These are phyloP conservation scores for Penicillium cataractarum DNA, from an alignment of 495 filamentous ascomycete genomes.

Conservation along the genomic window DNA sequence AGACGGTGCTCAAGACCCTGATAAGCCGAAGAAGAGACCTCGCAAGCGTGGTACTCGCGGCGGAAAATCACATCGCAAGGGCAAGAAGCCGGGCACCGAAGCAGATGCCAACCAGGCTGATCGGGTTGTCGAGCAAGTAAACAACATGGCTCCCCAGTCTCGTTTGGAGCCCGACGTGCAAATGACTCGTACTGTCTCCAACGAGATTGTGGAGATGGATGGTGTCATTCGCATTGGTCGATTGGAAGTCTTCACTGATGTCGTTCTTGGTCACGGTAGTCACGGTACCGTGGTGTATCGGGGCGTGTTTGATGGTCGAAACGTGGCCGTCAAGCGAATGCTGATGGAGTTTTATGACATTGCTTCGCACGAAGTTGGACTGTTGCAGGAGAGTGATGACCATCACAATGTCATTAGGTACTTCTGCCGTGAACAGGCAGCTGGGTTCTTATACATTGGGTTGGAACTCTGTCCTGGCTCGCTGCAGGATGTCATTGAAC, in stretches of 20 bases:
- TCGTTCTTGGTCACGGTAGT: constrained; percentile 77
- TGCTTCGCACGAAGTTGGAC: constrained; percentile 87
- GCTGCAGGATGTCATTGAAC: constrained; percentile 83
- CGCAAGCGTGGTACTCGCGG: constrained; percentile 77
- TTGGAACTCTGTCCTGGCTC: constrained; percentile 95
- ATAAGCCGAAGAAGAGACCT: constrained; percentile 72
- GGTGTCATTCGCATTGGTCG: constrained; percentile 69
- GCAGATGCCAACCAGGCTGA: constrained; percentile 48
- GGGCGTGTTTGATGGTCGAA: constrained; percentile 85
- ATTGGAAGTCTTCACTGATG: constrained; percentile 71
- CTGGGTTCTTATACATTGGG: constrained; percentile 94
- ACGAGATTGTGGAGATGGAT: constrained; percentile 46
- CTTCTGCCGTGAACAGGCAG: constrained; percentile 83
- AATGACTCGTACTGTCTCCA: constrained; percentile 41
- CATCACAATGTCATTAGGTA: constrained; percentile 97
- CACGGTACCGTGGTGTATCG: constrained; percentile 86
- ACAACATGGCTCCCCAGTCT: constrained; percentile 42
- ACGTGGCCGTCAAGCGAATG: constrained; percentile 97
- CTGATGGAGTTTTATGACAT: constrained; percentile 92
- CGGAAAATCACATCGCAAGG: constrained; percentile 73
- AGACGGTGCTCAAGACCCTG: constrained; percentile 44
- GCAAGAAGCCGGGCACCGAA: constrained; percentile 51
- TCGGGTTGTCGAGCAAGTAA: constrained; percentile 46
- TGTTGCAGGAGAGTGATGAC: constrained; percentile 91
- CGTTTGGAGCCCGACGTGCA: constrained; percentile 62